A percentile compares a stretch with the other conserved stretches of the same genome.
Conservation (phyloP, 768 basidiomycete species). For the Pisolithus tinctorius region DNA sequence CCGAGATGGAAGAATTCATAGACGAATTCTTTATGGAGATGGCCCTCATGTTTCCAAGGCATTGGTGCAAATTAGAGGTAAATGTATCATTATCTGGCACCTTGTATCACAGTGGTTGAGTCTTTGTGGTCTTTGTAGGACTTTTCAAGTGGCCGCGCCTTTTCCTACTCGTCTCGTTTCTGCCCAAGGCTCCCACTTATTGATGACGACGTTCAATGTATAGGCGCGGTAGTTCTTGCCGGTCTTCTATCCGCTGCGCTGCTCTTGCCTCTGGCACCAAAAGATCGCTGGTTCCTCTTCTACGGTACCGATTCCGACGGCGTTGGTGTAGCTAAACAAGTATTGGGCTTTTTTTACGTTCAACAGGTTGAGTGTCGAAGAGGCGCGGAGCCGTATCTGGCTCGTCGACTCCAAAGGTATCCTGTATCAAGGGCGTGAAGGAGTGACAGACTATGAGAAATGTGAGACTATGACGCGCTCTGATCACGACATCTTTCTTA, state of each 20-base stretch:
- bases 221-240: constrained; percentile 86
- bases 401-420: constrained; percentile 79
- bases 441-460: constrained; percentile 76
- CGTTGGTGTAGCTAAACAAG: too few species aligned
- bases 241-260: constrained; percentile 87
- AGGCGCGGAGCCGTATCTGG: constrained; percentile 47
- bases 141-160: constrained; percentile 89
- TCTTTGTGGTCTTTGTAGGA: constrained; percentile 41
- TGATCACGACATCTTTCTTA: background rate
- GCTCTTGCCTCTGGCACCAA: constrained; percentile 48
- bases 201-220: constrained; percentile 70
- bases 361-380: too few species aligned
- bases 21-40: constrained; percentile 91
- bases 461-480: constrained; percentile 35
- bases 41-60: constrained; percentile 63
- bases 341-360: too few species aligned
- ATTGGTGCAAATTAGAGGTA: constrained; percentile 71
- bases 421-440: constrained; percentile 42
- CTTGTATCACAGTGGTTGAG: too few species aligned
- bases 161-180: constrained; percentile 74
- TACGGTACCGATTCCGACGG: too few species aligned
- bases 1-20: constrained; percentile 76
- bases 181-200: constrained; percentile 54
- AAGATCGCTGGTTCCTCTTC: constrained; percentile 52
- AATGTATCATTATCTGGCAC: background rate